Evolutionary conservation across 2,329 filamentous ascomycete genomes (phyloP).

Genomic region (Fonsecaea erecta): DNA sequence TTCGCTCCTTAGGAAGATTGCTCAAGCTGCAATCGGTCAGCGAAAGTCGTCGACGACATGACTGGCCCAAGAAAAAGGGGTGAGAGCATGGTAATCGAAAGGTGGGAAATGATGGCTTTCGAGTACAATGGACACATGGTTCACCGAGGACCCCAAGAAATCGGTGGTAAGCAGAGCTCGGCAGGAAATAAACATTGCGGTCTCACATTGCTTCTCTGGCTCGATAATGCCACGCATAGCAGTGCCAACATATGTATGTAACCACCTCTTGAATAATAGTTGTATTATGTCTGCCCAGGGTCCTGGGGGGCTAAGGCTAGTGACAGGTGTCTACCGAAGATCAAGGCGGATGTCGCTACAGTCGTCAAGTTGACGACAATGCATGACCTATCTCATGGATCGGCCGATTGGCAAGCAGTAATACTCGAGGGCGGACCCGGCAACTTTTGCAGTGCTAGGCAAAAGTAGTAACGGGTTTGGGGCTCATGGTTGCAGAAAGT

Average conservation of each 20-base stretch:
- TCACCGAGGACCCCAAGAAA: background rate
- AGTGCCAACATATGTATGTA: background rate
- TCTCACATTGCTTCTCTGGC: background rate
- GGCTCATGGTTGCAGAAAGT: background rate
- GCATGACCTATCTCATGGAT: background rate
- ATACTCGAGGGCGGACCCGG: background rate
- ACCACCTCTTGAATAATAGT: background rate
- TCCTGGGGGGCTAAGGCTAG: too few relatives aligned
- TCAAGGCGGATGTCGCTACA: background rate
- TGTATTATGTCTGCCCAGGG: background rate
- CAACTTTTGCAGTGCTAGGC: background rate
- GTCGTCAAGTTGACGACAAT: background rate
- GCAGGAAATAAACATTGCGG: background rate
- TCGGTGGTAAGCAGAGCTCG: background rate
- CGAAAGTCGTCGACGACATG: background rate
- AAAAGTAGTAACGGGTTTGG: background rate
- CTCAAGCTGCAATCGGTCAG: background rate
- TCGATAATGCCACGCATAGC: background rate
- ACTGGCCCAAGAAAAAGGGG: background rate
- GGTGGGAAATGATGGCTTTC: background rate
- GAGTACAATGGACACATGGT: background rate
- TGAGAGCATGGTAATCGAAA: background rate
- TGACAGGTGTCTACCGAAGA: background rate
- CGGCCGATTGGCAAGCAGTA: background rate
- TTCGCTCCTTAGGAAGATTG: background rate